Evolutionary conservation across 345 rosid genomes (phyloP).

Genomic region (Bretschneidera sinensis): DNA sequence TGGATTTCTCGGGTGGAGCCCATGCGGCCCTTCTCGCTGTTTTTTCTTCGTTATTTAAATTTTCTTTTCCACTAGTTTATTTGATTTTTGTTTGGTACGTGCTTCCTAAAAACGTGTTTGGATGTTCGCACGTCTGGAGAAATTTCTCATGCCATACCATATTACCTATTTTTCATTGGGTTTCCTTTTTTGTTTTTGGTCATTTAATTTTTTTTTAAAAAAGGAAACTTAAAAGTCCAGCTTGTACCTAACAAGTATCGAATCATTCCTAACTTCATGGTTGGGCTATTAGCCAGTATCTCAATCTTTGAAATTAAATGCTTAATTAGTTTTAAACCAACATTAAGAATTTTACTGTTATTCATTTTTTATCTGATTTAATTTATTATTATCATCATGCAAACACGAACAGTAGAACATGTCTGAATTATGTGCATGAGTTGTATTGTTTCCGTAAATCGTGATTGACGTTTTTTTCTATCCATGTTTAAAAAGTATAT

Average conservation of each 20-base stretch:
- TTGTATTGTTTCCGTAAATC: too few species aligned
- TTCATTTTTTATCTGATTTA: too few species aligned
- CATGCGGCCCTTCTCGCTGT: background rate
- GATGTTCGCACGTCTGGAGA: background rate
- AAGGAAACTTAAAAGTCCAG: background rate
- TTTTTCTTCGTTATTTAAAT: background rate
- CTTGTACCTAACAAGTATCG: background rate
- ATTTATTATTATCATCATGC: too few species aligned
- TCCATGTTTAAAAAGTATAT: too few species aligned
- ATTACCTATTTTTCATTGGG: background rate
- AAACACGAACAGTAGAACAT: too few species aligned
- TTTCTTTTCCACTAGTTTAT: background rate
- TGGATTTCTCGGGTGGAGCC: background rate
- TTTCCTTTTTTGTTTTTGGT: background rate
- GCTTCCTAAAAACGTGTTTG: constrained; percentile 11
- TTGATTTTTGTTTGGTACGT: background rate
- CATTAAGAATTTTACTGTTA: too few species aligned
- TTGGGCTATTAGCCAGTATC: background rate
- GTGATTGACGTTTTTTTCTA: too few species aligned
- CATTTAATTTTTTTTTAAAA: too few species aligned
- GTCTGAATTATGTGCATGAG: too few species aligned
- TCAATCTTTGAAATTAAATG: too few species aligned
- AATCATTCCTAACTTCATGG: background rate
- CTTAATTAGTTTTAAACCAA: too few species aligned
- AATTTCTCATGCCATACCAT: background rate